These are phyloP conservation scores for Pelargonium cotyledonis DNA, from an alignment of 441 rosid genomes.

Conservation along the genomic window DNA sequence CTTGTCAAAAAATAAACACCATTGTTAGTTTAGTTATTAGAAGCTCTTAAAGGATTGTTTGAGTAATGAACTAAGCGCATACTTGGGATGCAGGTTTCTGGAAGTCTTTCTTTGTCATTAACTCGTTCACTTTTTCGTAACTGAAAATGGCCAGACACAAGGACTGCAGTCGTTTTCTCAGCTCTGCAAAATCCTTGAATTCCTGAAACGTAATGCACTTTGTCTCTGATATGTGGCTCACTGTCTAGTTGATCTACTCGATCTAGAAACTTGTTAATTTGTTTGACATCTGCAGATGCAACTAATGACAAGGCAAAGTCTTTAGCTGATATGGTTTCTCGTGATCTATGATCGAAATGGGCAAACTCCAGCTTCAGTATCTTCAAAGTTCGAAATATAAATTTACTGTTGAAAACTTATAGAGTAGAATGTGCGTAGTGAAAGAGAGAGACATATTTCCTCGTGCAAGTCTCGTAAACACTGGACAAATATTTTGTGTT, in stretches of 20 bases:
- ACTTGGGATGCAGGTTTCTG: constrained; percentile 29
- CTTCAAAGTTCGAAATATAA: background rate
- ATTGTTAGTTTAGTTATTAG: too few relatives aligned
- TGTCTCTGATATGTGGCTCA: constrained; percentile 12
- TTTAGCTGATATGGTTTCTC: constrained; percentile 22
- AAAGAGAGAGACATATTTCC: background rate
- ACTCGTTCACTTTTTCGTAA: constrained; percentile 21
- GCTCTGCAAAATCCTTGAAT: constrained; percentile 20
- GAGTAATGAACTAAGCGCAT: background rate
- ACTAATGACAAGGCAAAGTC: constrained; percentile 27
- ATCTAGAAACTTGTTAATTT: constrained; percentile 23
- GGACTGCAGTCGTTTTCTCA: constrained; percentile 17
- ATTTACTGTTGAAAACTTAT: too few relatives aligned
- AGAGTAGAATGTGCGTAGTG: background rate
- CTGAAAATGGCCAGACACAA: constrained; percentile 25
- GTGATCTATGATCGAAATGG: constrained; percentile 16
- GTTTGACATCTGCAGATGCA: constrained; percentile 22
- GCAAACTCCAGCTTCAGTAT: constrained; percentile 25
- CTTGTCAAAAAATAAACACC: constrained; percentile 21
- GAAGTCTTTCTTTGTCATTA: constrained; percentile 24
- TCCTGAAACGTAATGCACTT: constrained; percentile 20
- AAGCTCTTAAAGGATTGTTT: background rate
- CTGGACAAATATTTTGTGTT: constrained; percentile 21
- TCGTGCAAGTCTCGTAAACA: constrained; percentile 21
- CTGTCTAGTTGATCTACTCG: constrained; percentile 20